These are phyloP conservation scores for Aspergillus cristatus DNA, from an alignment of 495 filamentous ascomycete species.

Conservation along the genomic window DNA sequence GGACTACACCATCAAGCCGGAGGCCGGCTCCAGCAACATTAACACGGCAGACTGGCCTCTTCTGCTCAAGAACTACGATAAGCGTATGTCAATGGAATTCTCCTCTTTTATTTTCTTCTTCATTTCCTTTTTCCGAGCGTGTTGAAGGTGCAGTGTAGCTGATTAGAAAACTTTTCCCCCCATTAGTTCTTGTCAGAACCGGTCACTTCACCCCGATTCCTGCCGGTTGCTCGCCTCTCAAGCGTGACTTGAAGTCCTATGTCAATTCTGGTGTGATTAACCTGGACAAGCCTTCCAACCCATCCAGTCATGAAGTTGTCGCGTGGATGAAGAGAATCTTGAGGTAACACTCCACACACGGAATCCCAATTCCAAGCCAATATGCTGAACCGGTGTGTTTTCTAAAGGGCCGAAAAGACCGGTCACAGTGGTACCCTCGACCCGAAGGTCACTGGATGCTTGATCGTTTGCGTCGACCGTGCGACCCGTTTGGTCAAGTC, in stretches of 20 bases:
- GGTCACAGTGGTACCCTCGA: constrained; percentile 96
- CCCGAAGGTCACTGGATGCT: constrained; percentile 86
- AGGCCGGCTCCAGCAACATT: constrained; percentile 57
- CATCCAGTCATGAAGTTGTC: constrained; percentile 95
- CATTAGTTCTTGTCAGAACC: constrained; percentile 70
- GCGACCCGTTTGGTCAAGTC: constrained; percentile 96
- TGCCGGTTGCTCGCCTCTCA: constrained; percentile 72
- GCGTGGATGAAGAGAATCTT: constrained; percentile 98
- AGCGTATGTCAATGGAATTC: constrained; percentile 43
- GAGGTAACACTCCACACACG: constrained; percentile 43
- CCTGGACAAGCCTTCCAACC: constrained; percentile 96
- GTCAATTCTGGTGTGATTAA: constrained; percentile 96
- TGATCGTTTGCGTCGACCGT: constrained; percentile 93
- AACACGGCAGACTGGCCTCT: constrained; percentile 80
- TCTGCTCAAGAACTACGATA: constrained; percentile 85
- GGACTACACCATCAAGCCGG: constrained; percentile 83
- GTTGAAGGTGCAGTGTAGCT: too few species aligned
- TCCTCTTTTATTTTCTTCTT: background rate
- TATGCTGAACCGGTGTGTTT: constrained; percentile 13
- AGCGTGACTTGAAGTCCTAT: constrained; percentile 90
- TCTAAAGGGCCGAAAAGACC: constrained; percentile 81
- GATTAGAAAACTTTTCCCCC: constrained; percentile 14
- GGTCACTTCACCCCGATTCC: constrained; percentile 93
- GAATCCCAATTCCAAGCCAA: constrained; percentile 3
- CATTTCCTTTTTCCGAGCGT: too few species aligned